phyloP scores from a whole-genome alignment of 2,329 filamentous ascomycete genomes.

The Diaporthe citrichinensis region DNA sequence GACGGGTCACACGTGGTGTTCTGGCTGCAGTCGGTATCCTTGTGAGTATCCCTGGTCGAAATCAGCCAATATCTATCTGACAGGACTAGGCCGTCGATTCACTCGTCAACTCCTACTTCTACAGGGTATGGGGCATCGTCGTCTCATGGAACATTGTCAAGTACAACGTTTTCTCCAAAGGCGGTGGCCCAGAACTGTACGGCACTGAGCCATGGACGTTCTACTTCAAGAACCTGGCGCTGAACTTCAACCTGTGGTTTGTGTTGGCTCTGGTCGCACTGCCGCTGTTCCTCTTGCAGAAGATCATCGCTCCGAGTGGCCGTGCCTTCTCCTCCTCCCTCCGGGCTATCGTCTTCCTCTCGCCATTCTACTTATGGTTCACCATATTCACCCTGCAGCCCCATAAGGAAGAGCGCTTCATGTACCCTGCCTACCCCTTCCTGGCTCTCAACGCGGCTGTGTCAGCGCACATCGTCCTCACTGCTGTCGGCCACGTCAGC shows the following conservation, averaged over 20 bases:
- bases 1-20: conserved; percentile 76
- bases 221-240: conserved; percentile 88
- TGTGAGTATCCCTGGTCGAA: conserved; percentile 63
- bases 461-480: conserved; percentile 83
- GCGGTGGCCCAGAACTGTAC: conserved; percentile 90
- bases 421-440: conserved; percentile 96
- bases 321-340: conserved; percentile 78
- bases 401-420: conserved; percentile 98
- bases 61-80: conserved; percentile 46
- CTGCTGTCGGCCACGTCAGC: conserved; percentile 79
- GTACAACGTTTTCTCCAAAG: conserved; percentile 92
- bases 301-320: conserved; percentile 71
- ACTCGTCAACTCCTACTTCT: conserved; percentile 85
- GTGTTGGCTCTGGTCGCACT: conserved; percentile 80
- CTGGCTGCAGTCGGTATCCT: conserved; percentile 77
- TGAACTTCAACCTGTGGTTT: conserved; percentile 98
- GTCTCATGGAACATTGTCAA: conserved; percentile 94
- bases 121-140: conserved; percentile 77
- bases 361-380: conserved; percentile 96
- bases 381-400: conserved; percentile 91
- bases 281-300: conserved; percentile 83
- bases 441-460: conserved; percentile 90
- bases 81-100: conserved; percentile 75
- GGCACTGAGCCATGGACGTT: conserved; percentile 98
- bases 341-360: conserved; percentile 82